Conservation (phyloP, 768 basidiomycete species). For the Boletus barrowsii region DNA sequence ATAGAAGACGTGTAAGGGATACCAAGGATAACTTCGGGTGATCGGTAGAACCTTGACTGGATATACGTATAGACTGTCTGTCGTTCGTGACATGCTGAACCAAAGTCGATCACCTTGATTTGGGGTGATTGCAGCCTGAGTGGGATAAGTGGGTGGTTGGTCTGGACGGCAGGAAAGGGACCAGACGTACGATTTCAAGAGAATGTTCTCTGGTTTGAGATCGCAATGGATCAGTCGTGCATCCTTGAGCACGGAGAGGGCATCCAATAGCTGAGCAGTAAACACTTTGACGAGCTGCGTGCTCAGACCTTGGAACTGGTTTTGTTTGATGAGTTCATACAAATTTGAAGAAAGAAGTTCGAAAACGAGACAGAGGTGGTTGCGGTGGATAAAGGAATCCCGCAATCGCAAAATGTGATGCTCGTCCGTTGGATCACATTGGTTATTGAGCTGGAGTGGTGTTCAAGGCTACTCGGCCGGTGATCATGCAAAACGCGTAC, state of each 20-base stretch:
- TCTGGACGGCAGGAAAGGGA: neutral
- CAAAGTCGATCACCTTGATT: constrained; percentile 99
- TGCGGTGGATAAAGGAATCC: constrained; percentile 96
- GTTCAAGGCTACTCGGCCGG: neutral
- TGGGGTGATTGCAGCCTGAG: constrained; percentile 89
- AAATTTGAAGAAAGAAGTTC: constrained; percentile 95
- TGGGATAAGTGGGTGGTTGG: neutral
- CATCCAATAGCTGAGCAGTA: constrained; percentile 91
- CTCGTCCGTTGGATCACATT: constrained; percentile 89
- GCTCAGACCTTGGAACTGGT: constrained; percentile 95
- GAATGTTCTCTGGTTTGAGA: constrained; percentile 97
- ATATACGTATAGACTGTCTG: constrained; percentile 99
- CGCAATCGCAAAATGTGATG: constrained; percentile 94
- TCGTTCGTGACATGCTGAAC: constrained; percentile 96
- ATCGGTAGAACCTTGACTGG: constrained; percentile 97
- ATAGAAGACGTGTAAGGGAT: constrained; percentile 93
- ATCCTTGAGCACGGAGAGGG: constrained; percentile 89
- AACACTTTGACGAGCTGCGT: constrained; percentile 99
- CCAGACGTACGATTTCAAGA: constrained; percentile 80
- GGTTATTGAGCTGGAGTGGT: constrained; percentile 78
- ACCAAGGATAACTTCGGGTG: constrained; percentile 93
- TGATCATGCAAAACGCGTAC: constrained; percentile 48
- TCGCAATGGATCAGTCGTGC: constrained; percentile 97
- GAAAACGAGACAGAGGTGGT: constrained; percentile 95
- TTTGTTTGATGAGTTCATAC: constrained; percentile 99